A percentile compares a stretch with the other conserved stretches of the same genome.
These are phyloP conservation scores for Rhodotorula toruloides DNA, from an alignment of 768 basidiomycete genomes.

Conservation along the genomic window DNA sequence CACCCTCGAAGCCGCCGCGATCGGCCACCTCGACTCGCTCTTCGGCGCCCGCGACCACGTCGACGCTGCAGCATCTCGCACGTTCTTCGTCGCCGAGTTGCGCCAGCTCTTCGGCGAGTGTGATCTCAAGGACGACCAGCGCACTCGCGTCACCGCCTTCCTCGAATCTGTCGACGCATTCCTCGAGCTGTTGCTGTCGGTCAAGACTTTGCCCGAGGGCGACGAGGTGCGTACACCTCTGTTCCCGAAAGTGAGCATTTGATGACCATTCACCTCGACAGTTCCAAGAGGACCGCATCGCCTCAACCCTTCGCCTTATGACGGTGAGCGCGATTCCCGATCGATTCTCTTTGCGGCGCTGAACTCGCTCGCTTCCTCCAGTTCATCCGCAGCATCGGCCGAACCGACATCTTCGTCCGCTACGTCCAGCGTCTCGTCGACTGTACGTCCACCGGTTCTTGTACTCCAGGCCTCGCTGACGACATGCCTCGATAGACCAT, in stretches of 20 bases:
- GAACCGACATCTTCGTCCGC: conserved; percentile 87
- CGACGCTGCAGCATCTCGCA: conserved; percentile 51
- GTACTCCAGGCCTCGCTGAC: conserved; percentile 22
- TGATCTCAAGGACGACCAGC: conserved; percentile 70
- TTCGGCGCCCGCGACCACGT: conserved; percentile 88
- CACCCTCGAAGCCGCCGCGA: conserved; percentile 83
- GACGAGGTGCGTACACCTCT: conserved; percentile 56
- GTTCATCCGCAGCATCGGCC: conserved; percentile 83
- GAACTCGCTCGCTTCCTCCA: neutral
- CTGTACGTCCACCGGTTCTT: conserved; percentile 9
- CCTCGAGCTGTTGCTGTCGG: conserved; percentile 78
- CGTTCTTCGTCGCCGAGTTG: conserved; percentile 86
- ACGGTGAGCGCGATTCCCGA: conserved; percentile 1
- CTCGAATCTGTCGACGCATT: conserved; percentile 86
- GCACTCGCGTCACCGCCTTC: conserved; percentile 71
- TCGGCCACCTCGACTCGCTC: conserved; percentile 79
- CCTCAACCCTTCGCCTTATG: conserved; percentile 63
- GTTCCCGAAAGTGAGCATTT: too few species aligned
- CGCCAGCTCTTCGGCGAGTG: conserved; percentile 81
- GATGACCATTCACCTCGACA: neutral
- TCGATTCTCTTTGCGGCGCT: too few species aligned
- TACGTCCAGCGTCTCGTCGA: conserved; percentile 85
- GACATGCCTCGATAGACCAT: conserved; percentile 17
- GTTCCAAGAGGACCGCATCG: conserved; percentile 87
- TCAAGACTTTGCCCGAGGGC: conserved; percentile 82